A percentile compares a stretch with the other conserved stretches of the same genome.
Conservation (phyloP, 805 yeast species). For the Millerozyma miso region DNA sequence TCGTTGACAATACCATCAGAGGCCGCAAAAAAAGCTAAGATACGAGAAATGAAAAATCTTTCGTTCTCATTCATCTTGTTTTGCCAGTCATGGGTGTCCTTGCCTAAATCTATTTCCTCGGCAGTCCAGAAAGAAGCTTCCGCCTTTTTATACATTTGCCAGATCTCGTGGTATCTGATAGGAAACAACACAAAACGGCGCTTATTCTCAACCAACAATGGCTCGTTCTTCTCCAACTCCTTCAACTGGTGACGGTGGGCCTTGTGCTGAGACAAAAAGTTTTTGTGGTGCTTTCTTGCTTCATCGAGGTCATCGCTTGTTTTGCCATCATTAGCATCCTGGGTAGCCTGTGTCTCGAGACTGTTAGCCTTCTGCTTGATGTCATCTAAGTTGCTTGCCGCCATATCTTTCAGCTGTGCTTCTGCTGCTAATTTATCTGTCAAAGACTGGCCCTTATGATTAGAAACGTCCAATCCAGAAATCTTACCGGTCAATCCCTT, state of each 20-base stretch:
- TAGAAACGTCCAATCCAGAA: constrained; percentile 34
- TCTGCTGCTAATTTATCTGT: constrained; percentile 42
- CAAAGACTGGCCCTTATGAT: constrained; percentile 29
- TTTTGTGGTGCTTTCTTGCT: constrained; percentile 39
- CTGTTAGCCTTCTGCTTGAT: constrained; percentile 14
- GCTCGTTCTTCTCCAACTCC: constrained; percentile 82
- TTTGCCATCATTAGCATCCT: constrained; percentile 16
- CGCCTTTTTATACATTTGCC: constrained; percentile 98
- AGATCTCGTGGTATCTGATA: constrained; percentile 92
- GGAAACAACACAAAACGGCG: constrained; percentile 93
- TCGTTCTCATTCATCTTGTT: constrained; percentile 84
- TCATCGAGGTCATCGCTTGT: constrained; percentile 18
- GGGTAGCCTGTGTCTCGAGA: constrained; percentile 14
- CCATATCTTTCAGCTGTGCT: constrained; percentile 30
- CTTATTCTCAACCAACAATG: constrained; percentile 77
- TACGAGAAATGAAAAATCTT: constrained; percentile 87
- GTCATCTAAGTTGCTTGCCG: constrained; percentile 16
- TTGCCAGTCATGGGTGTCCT: constrained; percentile 92
- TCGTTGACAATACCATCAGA: constrained; percentile 98
- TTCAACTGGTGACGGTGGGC: constrained; percentile 71
- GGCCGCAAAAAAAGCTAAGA: constrained; percentile 96
- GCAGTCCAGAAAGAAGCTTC: constrained; percentile 99
- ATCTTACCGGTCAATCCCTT: constrained; percentile 44
- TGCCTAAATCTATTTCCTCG: constrained; percentile 93
- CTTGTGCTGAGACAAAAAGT: constrained; percentile 57